Evolutionary conservation across 495 filamentous ascomycete genomes (phyloP), one percentile per base, ranked within the genome.

Genomic region (Echria macrotheca): DNA sequence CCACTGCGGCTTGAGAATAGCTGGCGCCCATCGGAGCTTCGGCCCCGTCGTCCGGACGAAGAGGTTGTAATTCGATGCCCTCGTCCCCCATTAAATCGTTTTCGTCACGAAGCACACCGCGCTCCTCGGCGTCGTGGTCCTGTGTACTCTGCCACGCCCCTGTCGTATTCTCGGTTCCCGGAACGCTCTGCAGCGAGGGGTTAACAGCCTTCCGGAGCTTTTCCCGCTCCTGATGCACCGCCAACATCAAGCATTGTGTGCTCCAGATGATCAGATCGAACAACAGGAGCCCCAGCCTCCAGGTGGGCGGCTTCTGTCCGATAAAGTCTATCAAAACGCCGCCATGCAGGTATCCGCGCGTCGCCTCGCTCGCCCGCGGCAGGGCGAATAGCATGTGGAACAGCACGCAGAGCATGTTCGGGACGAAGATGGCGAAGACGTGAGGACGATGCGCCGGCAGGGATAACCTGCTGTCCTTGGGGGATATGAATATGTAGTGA

Each of bases 311-410:
- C 59, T 80, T 79, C 69, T 94, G 87, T 7, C 90, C 90, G 47
- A 95, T 82, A 60, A 96, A 91, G 65, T 95, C 67, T 50, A 95
- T 82, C 33, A 93, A 75, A 25, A 95, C 61, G 6, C 90, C 87
- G 17, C 90, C 90, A 60, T 95, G 87, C 1, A 93, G 72, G 60
- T 94, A 93, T 5, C 84, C 87, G 40, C 88, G 75, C 19, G 83
- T 83, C 26, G 81, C 77, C 67, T 95, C 89, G 47, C 82, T 80
- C 15, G 84, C 87, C 22, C 78, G 70, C 1, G 85, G 82, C 11
- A 77, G 70, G 10, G 76, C 66, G 40, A 78, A 72, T 43, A 85
- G 70, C 10, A 82, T 56, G 64, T 95, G 90, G 23, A 85, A 69
- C 25, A 91, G 52, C 47, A 87, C 78, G 71, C 85, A 91, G 26